A percentile compares a stretch with the other conserved stretches of the same genome.
Evolutionary conservation across 345 rosid species (phyloP).

Genomic region (Noccaea bulbosa): DNA sequence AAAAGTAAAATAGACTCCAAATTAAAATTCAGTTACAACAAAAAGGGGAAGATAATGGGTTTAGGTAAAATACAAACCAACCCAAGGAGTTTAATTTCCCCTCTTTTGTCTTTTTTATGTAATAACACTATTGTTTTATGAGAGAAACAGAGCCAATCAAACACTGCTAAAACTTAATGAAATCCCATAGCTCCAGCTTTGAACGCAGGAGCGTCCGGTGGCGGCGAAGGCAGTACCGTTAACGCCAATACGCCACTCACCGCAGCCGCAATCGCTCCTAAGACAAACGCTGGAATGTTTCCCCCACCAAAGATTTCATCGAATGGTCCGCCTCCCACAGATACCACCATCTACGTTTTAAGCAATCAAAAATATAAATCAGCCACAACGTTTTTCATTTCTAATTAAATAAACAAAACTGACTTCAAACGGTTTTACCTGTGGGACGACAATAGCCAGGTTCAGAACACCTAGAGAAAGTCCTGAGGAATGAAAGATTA

Average conservation of each 20-base stretch:
- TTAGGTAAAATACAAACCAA: conserved; percentile 43
- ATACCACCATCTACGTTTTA: conserved; percentile 67
- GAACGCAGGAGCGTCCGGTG: conserved; percentile 50
- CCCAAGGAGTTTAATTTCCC: conserved; percentile 30
- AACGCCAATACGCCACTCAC: conserved; percentile 63
- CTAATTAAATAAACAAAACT: background rate
- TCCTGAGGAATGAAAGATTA: conserved; percentile 26
- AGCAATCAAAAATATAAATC: conserved; percentile 3
- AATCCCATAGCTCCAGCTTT: conserved; percentile 44
- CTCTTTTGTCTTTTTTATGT: conserved; percentile 20
- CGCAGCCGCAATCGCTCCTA: conserved; percentile 70
- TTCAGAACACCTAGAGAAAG: conserved; percentile 46
- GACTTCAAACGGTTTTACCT: conserved; percentile 29
- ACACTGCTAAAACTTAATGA: conserved; percentile 42
- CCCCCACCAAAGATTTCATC: conserved; percentile 85
- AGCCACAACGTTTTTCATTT: background rate
- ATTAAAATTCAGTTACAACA: conserved; percentile 29
- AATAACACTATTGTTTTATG: conserved; percentile 35
- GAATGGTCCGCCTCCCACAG: conserved; percentile 68
- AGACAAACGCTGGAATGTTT: conserved; percentile 73
- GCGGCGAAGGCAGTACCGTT: conserved; percentile 72
- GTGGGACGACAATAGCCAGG: conserved; percentile 45
- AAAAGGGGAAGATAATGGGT: conserved; percentile 36
- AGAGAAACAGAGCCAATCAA: conserved; percentile 21
- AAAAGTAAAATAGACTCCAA: conserved; percentile 38